Conservation (phyloP, 176 grass and related monocot species). For the Rhynchospora pubera region DNA sequence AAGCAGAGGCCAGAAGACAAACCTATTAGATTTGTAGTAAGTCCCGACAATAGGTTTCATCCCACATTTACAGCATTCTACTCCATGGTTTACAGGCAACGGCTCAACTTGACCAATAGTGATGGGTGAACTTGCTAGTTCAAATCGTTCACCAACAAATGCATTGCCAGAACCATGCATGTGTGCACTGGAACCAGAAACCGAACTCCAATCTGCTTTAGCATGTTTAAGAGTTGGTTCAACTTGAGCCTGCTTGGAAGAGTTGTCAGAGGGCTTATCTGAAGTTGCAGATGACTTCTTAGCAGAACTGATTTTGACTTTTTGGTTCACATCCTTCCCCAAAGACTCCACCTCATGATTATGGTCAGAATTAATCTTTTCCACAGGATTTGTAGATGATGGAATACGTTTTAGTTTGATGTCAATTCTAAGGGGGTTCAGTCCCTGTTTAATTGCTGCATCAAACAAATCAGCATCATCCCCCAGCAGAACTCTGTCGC, state of each 20-base stretch:
- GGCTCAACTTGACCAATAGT: no score
- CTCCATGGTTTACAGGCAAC: no score
- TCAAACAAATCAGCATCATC: constrained; percentile 62
- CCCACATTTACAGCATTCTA: no score
- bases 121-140: no score
- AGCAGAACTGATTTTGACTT: not conserved
- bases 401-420: constrained; percentile 43
- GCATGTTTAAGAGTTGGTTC: not conserved
- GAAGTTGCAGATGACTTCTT: not conserved
- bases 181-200: no score
- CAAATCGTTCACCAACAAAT: no score
- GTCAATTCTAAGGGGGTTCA: constrained; percentile 72
- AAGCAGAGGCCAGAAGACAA: no score
- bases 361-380: constrained; percentile 4
- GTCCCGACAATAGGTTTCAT: no score
- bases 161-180: no score
- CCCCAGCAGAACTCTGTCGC: constrained; percentile 56
- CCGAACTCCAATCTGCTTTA: no score
- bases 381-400: not conserved
- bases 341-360: constrained; percentile 18
- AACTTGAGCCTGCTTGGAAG: not conserved
- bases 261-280: constrained; percentile 35
- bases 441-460: constrained; percentile 48
- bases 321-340: constrained; percentile 46
- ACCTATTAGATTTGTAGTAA: no score